These are phyloP conservation scores for Prunus dulcis DNA, from an alignment of 306 rosid species.

Conservation along the genomic window DNA sequence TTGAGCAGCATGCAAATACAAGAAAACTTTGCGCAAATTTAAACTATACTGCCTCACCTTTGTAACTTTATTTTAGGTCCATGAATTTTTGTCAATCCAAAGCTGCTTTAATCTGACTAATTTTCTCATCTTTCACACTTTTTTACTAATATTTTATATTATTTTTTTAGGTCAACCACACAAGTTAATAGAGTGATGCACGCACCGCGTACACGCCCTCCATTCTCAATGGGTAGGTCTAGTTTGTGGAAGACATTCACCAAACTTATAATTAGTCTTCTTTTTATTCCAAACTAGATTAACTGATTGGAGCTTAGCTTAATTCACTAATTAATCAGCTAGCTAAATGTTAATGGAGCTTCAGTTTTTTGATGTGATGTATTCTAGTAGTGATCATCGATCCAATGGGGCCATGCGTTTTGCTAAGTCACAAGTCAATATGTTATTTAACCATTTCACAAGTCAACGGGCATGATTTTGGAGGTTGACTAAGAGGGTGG, in stretches of 20 bases:
- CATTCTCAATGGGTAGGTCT: constrained; percentile 31
- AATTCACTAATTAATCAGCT: background rate
- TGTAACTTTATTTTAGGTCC: constrained; percentile 11
- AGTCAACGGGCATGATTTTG: constrained; percentile 52
- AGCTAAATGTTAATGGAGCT: background rate
- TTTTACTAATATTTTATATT: background rate
- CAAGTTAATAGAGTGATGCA: constrained; percentile 30
- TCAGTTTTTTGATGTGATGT: constrained; percentile 39
- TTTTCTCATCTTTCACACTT: constrained; percentile 1
- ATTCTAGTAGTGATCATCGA: constrained; percentile 22
- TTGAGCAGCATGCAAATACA: background rate
- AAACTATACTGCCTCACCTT: background rate
- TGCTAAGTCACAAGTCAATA: constrained; percentile 49
- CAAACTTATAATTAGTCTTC: constrained; percentile 24
- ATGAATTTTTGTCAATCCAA: constrained; percentile 30
- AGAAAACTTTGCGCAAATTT: background rate
- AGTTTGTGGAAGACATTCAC: constrained; percentile 23
- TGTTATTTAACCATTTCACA: constrained; percentile 16
- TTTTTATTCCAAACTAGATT: constrained; percentile 23
- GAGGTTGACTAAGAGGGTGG: constrained; percentile 41
- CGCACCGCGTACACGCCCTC: constrained; percentile 3
- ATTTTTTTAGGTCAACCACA: constrained; percentile 30
- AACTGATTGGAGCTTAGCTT: constrained; percentile 11
- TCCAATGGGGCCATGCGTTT: constrained; percentile 26
- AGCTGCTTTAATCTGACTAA: constrained; percentile 8